Evolutionary conservation across 2,329 filamentous ascomycete species (phyloP), one percentile per base, ranked within the genome.

Genomic region (Claviceps cyperi): DNA sequence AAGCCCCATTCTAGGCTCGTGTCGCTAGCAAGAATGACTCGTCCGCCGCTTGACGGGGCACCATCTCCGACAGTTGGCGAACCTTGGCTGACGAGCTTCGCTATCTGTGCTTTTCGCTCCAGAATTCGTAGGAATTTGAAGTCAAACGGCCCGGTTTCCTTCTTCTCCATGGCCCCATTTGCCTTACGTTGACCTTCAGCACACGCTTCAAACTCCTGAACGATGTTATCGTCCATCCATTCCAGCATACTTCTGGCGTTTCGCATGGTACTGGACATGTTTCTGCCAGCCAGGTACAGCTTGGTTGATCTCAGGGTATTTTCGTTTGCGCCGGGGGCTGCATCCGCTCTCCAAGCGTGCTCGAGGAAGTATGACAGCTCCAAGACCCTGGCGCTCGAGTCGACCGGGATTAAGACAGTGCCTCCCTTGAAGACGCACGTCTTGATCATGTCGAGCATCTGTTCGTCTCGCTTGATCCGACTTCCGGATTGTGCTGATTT

Each of bases 161-260:
- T 77, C 57, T 74, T 80, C 14, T 70, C 68, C 24, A 68, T 70
- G 13, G 70, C 65, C 0, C 69, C 66, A 11, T 71, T 70, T 7
- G 70, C 66, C 52, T 69, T 73, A 3, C 68, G 62, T 54, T 73
- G 69, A 3, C 67, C 71, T 54, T 79, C 77, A 2, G 75, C 77
- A 46, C 81, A 74, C 14, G 83, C 81, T 63, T 95, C 90, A 54
- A 95, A 94, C 59, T 97, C 91, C 50, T 89, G 82, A 41, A 94
- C 84, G 52, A 98, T 94, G 51, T 82, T 84, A 60, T 96, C 90
- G 62, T 97, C 90, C 90, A 98, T 97, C 92, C 92, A 98, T 62
- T 98, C 92, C 35, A 98, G 73, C 86, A 98, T 94, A 64, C 91
- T 96, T 56, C 90, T 78, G 24, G 91, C 86, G 57, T 96, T 87